Evolutionary conservation across 495 filamentous ascomycete species (phyloP).

Genomic region (Aspergillus taichungensis): DNA sequence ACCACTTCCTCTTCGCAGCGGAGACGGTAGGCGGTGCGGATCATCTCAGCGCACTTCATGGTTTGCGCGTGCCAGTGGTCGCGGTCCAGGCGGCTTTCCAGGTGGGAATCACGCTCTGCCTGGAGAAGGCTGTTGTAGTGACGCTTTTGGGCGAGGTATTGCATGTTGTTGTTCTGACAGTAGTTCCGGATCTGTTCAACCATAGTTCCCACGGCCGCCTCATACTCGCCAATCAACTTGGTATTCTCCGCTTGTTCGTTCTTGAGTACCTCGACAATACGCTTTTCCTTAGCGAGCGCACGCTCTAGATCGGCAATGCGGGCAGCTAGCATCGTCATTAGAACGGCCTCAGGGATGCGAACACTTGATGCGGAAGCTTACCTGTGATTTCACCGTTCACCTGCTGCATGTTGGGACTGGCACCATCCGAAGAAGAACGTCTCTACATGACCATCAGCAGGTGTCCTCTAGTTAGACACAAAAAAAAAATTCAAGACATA

Average conservation of each 20-base stretch:
- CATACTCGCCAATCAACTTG: constrained; percentile 50
- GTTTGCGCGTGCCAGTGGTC: constrained; percentile 54
- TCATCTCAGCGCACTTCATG: constrained; percentile 45
- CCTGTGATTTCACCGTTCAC: constrained; percentile 40
- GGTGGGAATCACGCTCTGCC: constrained; percentile 45
- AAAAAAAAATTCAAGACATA: constrained; percentile 15
- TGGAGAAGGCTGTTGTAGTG: constrained; percentile 54
- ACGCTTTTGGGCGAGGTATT: constrained; percentile 45
- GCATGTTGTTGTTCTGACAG: constrained; percentile 51
- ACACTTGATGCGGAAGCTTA: constrained; percentile 11
- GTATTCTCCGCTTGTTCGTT: constrained; percentile 43
- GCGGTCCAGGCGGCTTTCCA: constrained; percentile 53
- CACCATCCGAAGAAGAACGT: constrained; percentile 37
- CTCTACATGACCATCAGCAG: constrained; percentile 22
- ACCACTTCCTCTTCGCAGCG: constrained; percentile 42
- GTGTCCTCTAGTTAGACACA: neutral
- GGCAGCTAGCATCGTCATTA: constrained; percentile 24
- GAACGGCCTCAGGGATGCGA: neutral
- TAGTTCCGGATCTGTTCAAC: constrained; percentile 55
- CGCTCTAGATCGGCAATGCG: constrained; percentile 44
- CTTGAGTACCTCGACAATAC: constrained; percentile 36
- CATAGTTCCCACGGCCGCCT: constrained; percentile 44
- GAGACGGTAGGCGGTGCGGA: constrained; percentile 41
- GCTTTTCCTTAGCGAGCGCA: constrained; percentile 42
- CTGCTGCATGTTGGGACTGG: constrained; percentile 35